phyloP scores from a whole-genome alignment of 108 stramenopile genomes.

The Cylindrotheca fusiformis region DNA sequence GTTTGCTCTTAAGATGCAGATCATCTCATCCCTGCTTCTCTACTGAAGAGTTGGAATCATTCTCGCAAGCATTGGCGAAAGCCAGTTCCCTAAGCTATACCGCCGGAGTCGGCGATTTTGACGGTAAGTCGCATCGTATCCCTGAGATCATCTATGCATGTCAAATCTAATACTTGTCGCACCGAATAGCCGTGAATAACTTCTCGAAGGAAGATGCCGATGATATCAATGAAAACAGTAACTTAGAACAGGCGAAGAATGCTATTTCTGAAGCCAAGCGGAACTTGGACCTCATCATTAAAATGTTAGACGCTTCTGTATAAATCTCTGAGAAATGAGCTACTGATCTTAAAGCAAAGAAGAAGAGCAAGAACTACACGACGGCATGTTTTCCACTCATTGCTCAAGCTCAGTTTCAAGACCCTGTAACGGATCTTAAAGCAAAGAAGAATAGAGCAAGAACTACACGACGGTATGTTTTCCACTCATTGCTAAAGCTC shows the following conservation, averaged over 20 bases:
- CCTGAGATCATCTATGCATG: too few relatives aligned
- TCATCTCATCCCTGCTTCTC: not conserved
- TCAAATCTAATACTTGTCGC: not conserved
- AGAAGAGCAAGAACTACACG: too few relatives aligned
- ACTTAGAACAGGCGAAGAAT: constrained; percentile 51
- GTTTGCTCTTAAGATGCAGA: not conserved
- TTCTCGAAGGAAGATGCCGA: constrained; percentile 55
- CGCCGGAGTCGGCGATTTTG: constrained; percentile 69
- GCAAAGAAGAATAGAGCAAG: too few relatives aligned
- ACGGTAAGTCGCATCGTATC: constrained; percentile 21
- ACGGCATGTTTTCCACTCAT: too few relatives aligned
- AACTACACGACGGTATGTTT: too few relatives aligned
- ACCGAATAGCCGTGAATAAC: constrained; percentile 50
- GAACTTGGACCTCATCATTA: constrained; percentile 42
- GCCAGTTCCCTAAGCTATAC: constrained; percentile 63
- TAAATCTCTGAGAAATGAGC: too few relatives aligned
- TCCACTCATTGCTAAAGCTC: too few relatives aligned
- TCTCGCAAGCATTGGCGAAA: constrained; percentile 52
- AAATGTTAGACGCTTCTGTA: constrained; percentile 23
- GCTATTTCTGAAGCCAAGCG: constrained; percentile 60
- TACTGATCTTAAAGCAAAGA: too few relatives aligned
- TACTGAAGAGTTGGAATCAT: constrained; percentile 41
- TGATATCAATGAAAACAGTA: constrained; percentile 29
- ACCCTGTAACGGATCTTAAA: too few relatives aligned
- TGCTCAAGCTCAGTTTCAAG: too few relatives aligned